A percentile compares a stretch with the other conserved stretches of the same genome.
Conservation (phyloP, 176 grass and related monocot genomes). For the Cenchrus purpureus region DNA sequence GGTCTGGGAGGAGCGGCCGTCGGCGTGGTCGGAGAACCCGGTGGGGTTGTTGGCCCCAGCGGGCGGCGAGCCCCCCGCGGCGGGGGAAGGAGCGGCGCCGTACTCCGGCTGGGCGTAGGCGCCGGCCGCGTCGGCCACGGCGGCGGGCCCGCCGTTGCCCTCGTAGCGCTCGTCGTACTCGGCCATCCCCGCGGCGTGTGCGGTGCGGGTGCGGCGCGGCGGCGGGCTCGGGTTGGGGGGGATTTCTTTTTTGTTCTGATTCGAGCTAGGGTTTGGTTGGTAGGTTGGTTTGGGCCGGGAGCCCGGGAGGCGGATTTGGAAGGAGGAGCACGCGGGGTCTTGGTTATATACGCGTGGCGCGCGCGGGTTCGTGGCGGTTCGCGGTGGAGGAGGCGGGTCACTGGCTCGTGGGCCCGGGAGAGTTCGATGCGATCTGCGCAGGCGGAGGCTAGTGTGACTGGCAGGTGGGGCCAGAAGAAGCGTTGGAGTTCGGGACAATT, state of each 20-base stretch:
- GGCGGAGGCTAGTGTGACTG: too few species aligned
- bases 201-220: neutral
- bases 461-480: too few species aligned
- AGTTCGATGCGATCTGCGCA: neutral
- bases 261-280: conserved; percentile 50
- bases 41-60: conserved; percentile 51
- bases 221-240: neutral
- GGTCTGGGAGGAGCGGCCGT: conserved; percentile 49
- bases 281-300: neutral
- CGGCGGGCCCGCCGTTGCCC: conserved; percentile 35
- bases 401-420: neutral
- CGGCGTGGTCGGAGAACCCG: conserved; percentile 60
- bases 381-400: neutral
- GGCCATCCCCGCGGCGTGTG: conserved; percentile 49
- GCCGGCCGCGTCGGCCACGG: neutral
- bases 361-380: neutral
- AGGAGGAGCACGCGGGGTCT: neutral
- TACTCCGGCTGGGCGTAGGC: conserved; percentile 25
- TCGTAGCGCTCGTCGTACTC: conserved; percentile 74
- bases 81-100: conserved; percentile 1
- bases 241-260: neutral
- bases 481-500: too few species aligned
- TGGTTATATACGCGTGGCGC: neutral
- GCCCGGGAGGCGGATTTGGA: neutral
- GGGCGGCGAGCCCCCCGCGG: conserved; percentile 41